phyloP scores from a whole-genome alignment of 2,329 filamentous ascomycete species.

The Trichoderma arundinaceum region DNA sequence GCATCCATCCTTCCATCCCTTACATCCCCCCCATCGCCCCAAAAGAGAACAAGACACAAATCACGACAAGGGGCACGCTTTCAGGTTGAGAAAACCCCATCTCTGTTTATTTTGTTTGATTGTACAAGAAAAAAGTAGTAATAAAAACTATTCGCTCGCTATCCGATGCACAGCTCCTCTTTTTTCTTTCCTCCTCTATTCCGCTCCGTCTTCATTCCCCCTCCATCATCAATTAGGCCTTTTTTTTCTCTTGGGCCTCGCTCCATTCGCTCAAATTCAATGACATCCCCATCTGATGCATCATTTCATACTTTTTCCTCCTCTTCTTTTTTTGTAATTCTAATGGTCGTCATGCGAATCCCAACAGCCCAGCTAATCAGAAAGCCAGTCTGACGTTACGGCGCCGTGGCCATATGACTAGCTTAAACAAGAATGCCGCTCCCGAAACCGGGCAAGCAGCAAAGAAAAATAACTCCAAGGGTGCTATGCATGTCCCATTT shows the following conservation, averaged over 20 bases:
- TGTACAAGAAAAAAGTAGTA: slow-evolving; percentile 2
- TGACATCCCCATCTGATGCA: slow-evolving; percentile 18
- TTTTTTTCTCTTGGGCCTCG: neutral
- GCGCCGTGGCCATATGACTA: slow-evolving; percentile 24
- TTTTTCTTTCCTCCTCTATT: neutral
- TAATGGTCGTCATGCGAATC: slow-evolving; percentile 14
- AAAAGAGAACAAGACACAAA: neutral
- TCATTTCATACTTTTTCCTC: no score
- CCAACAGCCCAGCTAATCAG: slow-evolving; percentile 11
- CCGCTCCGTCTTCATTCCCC: neutral
- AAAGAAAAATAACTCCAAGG: slow-evolving; percentile 28
- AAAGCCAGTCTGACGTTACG: slow-evolving; percentile 28
- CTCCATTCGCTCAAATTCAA: slow-evolving; percentile 1
- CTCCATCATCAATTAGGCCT: neutral
- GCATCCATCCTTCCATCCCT: no score
- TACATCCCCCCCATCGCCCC: neutral
- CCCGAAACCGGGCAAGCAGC: slow-evolving; percentile 20
- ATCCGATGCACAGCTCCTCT: slow-evolving; percentile 20
- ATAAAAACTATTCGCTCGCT: slow-evolving; percentile 23
- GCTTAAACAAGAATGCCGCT: slow-evolving; percentile 1
- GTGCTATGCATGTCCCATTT: slow-evolving; percentile 31
- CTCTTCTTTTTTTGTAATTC: neutral
- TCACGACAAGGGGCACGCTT: neutral
- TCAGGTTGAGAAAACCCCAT: neutral
- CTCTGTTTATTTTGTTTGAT: neutral